Evolutionary conservation across 176 grass and related monocot species (phyloP), one percentile per base, ranked within the genome.

Genomic region (Oryza longistaminata): DNA sequence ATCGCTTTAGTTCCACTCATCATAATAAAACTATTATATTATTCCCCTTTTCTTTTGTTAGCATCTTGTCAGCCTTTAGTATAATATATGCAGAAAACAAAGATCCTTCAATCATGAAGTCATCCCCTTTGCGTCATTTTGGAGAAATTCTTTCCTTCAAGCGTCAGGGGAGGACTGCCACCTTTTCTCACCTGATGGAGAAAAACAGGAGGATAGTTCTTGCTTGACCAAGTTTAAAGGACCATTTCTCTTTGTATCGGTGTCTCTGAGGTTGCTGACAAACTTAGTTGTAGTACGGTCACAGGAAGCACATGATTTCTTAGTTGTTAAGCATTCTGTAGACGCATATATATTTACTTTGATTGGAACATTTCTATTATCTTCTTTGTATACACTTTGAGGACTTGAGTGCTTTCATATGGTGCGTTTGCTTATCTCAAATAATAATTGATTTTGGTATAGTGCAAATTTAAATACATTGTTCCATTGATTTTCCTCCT

Each of bases 141-240:
- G 50, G 71, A 79, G 82, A 81, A 87, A 93, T 87, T 73, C 88
- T 70, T 93, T 81, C 73, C 85, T 93, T 93, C 81, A 87, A 93
- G 81, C 79, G 53, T 83, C 75, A 76, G 43, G 61, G 81, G 77
- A 67, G 80, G 75, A 71, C 89, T 83, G 26, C 33, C 44, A 87
- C 21, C 74, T 90, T 85, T 85, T 64, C 67, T 87, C 48, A 73
- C 68, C 68, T 69, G 7, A 70, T 80, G 81, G 50, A 31, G 69
- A 78, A 81, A 87, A 25, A 80, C 65, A 77, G 29, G 11, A 70
- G 19, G 19, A 81, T 67, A 73, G 61, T 40, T 70, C 48, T 81
- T 58, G 69, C 73, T 80, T 87, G 66, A 84, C 80, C 48, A 73
- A 72, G 77, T 87, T 85, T 65, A 76, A 78, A 71, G 68, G 90